Evolutionary conservation across 768 basidiomycete species (phyloP), one percentile per base, ranked within the genome.

Genomic region (Amyloporia xantha): DNA sequence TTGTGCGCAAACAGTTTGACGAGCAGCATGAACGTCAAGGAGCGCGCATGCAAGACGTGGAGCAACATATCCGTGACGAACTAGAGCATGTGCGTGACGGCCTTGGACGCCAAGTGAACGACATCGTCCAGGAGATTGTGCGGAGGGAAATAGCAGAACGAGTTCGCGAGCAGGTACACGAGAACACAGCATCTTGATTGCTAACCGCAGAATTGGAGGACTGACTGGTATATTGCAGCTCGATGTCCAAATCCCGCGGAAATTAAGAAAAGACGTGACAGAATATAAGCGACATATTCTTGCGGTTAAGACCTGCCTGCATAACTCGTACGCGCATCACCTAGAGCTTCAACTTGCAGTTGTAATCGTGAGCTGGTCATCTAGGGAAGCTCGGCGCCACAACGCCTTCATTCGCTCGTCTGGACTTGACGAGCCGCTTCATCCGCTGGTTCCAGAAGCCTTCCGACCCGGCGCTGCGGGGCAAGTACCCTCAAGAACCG

Each of bases 281-380:
- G 19, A 43, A 19, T 43, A 35, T 28, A 43, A 43, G 25, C 27
- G 20, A 15, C 25, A 43, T 5, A 23, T 50, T 35, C 19, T 39
- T 2, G 13, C 17, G 23, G 48, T 44, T 12, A 50, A 43, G 36
- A 19, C 12, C 9, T 33, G 21, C 12, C 30, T 50, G 5, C 48
- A 44, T 23, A 50, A 50, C 17, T 42, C 48, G 48, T 50, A 28
- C 15, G 48, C 38, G 11, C 5, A 19, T 47, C 45, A 4, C 45
- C 4, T 28, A 12, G 26, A 21, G 17, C 41, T 9, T 25, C 20
- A 26, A 27, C n/a, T n/a, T n/a, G n/a, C 17, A 30, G 41, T 26
- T 40, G 10, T 40, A 40, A 11, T 11, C 39, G 20, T 20, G 19
- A 10, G 19, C 39, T 11, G 39, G 33, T n/a, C 33, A 15, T 40